Evolutionary conservation across 2,329 filamentous ascomycete genomes (phyloP).

Genomic region (Leptosphaerulina australis): DNA sequence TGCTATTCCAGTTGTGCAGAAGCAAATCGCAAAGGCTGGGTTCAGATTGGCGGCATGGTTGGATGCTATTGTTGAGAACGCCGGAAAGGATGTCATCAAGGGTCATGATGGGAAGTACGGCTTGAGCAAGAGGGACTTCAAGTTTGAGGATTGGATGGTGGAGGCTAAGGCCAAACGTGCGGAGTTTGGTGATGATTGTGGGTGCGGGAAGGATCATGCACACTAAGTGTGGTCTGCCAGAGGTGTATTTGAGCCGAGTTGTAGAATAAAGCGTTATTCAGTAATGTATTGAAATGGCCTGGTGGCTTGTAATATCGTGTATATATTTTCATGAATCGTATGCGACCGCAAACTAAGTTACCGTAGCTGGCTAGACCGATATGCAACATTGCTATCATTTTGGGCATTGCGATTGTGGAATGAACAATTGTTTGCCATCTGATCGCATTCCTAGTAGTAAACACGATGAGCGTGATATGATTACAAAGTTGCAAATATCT

Average conservation of each 20-base stretch:
- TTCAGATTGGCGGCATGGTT: constrained; percentile 42
- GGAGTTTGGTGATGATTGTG: constrained; percentile 39
- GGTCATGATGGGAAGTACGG: constrained; percentile 14
- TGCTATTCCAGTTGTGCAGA: constrained; percentile 48
- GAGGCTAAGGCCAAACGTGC: constrained; percentile 34
- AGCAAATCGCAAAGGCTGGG: constrained; percentile 53
- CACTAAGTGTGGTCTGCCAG: constrained; percentile 18
- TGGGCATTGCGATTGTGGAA: no score
- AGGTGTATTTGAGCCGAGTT: background rate
- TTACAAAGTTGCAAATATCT: no score
- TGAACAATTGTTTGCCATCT: no score
- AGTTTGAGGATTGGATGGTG: constrained; percentile 37
- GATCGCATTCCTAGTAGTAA: no score
- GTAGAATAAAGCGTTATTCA: constrained; percentile 3
- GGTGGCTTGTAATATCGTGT: background rate
- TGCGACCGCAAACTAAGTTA: no score
- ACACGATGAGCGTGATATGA: no score
- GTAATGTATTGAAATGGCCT: no score
- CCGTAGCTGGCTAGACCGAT: no score
- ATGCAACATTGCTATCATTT: no score
- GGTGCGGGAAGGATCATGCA: constrained; percentile 30
- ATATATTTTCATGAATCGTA: background rate
- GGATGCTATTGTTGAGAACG: constrained; percentile 34
- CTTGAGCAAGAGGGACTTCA: constrained; percentile 23
- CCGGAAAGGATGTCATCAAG: constrained; percentile 19